Evolutionary conservation across 2,329 filamentous ascomycete genomes (phyloP).

Genomic region (Cladosporium sp.): DNA sequence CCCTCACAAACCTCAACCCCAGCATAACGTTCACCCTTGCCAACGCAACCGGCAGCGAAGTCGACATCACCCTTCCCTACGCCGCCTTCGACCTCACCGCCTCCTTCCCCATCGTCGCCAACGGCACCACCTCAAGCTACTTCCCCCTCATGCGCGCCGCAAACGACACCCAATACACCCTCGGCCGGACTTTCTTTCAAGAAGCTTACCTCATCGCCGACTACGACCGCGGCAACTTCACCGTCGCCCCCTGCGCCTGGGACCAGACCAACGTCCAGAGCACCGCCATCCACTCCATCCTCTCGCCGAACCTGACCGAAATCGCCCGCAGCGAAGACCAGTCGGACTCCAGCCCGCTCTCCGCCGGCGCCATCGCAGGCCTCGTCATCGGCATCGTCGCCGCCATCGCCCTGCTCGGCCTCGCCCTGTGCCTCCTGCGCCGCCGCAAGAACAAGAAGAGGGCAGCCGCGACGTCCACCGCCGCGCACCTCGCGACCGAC

Average conservation of each 20-base stretch:
- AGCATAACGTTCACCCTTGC: conserved; percentile 31
- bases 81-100: conserved; percentile 30
- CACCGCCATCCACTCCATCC: conserved; percentile 24
- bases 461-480: background rate
- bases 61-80: conserved; percentile 33
- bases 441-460: conserved; percentile 25
- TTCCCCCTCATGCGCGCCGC: conserved; percentile 31
- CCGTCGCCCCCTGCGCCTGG: conserved; percentile 31
- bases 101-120: conserved; percentile 24
- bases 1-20: conserved; percentile 23
- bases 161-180: conserved; percentile 31
- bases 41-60: conserved; percentile 19
- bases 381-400: conserved; percentile 29
- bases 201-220: conserved; percentile 35
- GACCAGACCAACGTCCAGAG: conserved; percentile 18
- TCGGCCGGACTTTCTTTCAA: conserved; percentile 33
- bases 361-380: conserved; percentile 30
- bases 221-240: conserved; percentile 32
- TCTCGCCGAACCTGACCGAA: conserved; percentile 18
- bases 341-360: conserved; percentile 15
- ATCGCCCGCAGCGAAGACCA: conserved; percentile 1
- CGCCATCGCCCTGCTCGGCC: conserved; percentile 22
- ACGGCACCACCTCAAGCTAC: conserved; percentile 26
- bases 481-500: conserved; percentile 13
- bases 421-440: conserved; percentile 23